Percentiles rank a stretch among this genome's conserved stretches.
phyloP scores from a whole-genome alignment of 495 filamentous ascomycete species.

The Penicillium arizonense region DNA sequence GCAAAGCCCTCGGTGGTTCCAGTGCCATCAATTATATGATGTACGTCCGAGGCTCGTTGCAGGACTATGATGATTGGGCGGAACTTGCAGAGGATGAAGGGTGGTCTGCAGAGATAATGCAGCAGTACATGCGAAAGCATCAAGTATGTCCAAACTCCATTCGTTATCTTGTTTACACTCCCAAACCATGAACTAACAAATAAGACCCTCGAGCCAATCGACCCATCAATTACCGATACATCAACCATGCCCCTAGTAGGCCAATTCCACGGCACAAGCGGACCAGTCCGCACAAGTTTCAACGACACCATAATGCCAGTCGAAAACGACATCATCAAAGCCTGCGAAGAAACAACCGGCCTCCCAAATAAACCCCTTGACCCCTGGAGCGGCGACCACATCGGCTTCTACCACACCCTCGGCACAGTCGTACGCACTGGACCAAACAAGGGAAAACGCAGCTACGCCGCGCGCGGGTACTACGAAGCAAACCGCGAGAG shows the following conservation, averaged over 20 bases:
- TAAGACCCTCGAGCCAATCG: conserved; percentile 17
- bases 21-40: conserved; percentile 52
- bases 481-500: conserved; percentile 13
- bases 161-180: conserved; percentile 7
- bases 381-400: conserved; percentile 35
- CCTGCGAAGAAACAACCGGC: conserved; percentile 16
- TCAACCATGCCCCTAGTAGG: conserved; percentile 17
- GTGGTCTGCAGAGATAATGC: conserved; percentile 40
- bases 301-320: conserved; percentile 23
- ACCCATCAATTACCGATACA: conserved; percentile 12
- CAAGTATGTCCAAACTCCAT: conserved; percentile 21
- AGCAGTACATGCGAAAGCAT: conserved; percentile 28
- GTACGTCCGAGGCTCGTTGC: conserved; percentile 29
- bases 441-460: conserved; percentile 45
- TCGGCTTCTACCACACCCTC: conserved; percentile 34
- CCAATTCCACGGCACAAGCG: conserved; percentile 27
- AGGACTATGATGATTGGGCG: conserved; percentile 51
- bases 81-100: conserved; percentile 30
- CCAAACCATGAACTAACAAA: background rate
- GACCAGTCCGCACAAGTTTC: conserved; percentile 32
- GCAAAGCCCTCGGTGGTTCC: conserved; percentile 57
- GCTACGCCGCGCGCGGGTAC: conserved; percentile 46
- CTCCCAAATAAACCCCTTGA: conserved; percentile 21
- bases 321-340: conserved; percentile 25
- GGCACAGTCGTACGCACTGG: conserved; percentile 38